Conservation (phyloP, 225 moss, liverwort and hornwort species). For the Marchantia polymorpha region DNA sequence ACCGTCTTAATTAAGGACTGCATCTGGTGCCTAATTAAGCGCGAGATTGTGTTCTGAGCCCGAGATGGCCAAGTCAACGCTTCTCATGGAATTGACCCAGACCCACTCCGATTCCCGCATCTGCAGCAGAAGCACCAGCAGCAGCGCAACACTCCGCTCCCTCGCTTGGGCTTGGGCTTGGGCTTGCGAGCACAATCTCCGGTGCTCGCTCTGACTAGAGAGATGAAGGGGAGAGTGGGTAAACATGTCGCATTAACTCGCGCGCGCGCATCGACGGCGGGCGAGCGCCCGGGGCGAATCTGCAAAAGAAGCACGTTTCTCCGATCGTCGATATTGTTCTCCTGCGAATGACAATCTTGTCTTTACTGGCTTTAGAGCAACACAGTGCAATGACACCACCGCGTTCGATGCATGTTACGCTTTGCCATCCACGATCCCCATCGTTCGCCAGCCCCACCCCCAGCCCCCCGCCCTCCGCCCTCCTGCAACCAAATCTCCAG, state of each 20-base stretch:
- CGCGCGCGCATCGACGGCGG: not conserved
- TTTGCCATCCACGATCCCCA: not conserved
- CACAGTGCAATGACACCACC: not conserved
- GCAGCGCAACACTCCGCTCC: no score
- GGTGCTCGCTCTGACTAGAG: no score
- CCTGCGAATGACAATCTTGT: not conserved
- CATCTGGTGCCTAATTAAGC: not conserved
- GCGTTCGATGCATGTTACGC: not conserved
- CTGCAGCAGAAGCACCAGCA: no score
- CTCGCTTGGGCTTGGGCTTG: no score
- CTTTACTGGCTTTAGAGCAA: not conserved
- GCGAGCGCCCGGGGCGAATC: not conserved
- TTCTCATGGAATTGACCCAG: not conserved
- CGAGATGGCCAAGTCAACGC: conserved; percentile 1
- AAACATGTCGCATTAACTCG: not conserved
- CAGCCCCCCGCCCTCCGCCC: no score
- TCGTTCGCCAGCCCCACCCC: no score
- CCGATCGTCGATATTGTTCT: not conserved
- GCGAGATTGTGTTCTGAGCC: not conserved
- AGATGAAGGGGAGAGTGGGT: not conserved
- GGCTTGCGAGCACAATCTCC: no score
- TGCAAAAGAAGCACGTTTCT: not conserved
- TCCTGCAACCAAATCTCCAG: not conserved
- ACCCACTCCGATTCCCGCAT: no score
- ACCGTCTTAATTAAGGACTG: conserved; percentile 1